A percentile compares a stretch with the other conserved stretches of the same genome.
Conservation (phyloP, 2,329 filamentous ascomycete species). For the Blastomyces percursus region DNA sequence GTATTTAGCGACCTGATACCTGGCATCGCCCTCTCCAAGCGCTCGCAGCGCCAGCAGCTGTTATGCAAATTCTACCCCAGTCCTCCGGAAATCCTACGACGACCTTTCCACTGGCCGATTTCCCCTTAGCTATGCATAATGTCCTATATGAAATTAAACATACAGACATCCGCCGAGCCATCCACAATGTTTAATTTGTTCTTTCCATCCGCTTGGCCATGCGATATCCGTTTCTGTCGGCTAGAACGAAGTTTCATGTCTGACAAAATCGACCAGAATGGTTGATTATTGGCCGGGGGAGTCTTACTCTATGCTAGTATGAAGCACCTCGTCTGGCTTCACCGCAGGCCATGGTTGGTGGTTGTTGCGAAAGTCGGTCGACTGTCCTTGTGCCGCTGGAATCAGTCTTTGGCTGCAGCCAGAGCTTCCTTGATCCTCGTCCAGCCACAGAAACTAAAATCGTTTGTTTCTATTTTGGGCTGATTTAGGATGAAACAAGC, state of each 20-base stretch:
- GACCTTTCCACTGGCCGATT: not conserved
- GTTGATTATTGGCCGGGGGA: not conserved
- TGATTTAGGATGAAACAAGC: not conserved
- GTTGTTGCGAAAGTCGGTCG: not conserved
- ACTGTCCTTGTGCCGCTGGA: not conserved
- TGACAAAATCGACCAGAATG: not conserved
- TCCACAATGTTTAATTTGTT: not conserved
- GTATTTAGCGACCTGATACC: not conserved
- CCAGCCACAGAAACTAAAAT: not conserved
- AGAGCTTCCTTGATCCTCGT: not conserved
- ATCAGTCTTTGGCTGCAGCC: not conserved
- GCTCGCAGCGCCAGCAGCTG: not conserved
- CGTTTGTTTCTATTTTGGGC: not conserved
- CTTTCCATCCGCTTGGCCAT: not conserved
- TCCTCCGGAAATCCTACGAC: not conserved
- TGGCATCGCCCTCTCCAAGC: not conserved
- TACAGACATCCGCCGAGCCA: not conserved
- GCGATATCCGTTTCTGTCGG: not conserved
- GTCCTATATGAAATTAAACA: not conserved
- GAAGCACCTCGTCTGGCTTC: not conserved
- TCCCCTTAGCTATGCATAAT: not conserved
- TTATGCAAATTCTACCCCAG: not conserved
- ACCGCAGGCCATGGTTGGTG: not conserved
- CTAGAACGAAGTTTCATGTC: not conserved
- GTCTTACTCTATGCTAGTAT: not conserved